Conservation (phyloP, 768 basidiomycete genomes). For the Lactarius hengduanensis region DNA sequence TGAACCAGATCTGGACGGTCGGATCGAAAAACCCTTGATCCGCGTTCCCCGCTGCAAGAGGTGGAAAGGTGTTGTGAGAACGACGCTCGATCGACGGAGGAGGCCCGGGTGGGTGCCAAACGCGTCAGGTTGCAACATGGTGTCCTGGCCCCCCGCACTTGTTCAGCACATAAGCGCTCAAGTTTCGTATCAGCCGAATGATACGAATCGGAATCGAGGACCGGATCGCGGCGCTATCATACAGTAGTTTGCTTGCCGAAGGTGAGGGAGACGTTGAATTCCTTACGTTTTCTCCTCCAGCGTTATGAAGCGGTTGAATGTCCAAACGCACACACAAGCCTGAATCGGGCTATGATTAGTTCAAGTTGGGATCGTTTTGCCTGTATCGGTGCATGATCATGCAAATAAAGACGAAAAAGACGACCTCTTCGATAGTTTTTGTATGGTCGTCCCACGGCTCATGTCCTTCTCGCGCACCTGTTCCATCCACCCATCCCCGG, state of each 20-base stretch:
- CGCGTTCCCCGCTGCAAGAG: neutral
- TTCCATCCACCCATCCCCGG: neutral
- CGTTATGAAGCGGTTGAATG: neutral
- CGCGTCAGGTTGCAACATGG: neutral
- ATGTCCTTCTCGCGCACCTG: neutral
- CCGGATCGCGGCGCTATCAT: neutral
- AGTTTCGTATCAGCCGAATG: neutral
- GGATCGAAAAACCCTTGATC: neutral
- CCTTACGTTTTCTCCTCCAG: too few species aligned
- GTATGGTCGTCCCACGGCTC: neutral
- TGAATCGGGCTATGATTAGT: neutral
- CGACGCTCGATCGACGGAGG: neutral
- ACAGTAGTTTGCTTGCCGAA: neutral
- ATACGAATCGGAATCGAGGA: neutral
- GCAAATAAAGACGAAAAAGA: neutral
- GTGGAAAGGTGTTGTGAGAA: neutral
- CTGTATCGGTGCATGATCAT: neutral
- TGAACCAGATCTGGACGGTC: neutral
- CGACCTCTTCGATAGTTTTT: neutral
- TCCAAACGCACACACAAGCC: neutral
- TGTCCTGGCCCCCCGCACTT: neutral
- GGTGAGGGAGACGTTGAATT: neutral
- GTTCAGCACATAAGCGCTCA: neutral
- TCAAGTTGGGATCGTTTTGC: neutral
- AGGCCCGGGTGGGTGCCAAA: neutral